Evolutionary conservation across 495 filamentous ascomycete species (phyloP), one percentile per base, ranked within the genome.

Genomic region (Podospora pseudocomata): DNA sequence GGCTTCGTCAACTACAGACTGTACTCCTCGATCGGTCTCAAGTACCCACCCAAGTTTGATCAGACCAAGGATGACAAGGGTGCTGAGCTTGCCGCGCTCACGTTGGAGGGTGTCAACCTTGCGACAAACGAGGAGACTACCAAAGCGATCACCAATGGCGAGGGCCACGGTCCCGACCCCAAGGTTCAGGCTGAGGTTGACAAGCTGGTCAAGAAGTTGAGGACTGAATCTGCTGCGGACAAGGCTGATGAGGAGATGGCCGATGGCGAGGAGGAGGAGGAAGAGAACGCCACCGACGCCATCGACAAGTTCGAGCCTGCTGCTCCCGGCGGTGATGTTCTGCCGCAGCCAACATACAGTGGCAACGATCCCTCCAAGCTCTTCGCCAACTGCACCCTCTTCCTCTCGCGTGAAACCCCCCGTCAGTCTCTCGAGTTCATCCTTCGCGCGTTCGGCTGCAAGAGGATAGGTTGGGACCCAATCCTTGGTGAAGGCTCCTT

Each of bases 31-130:
- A 83, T 96, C 68, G 96, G 96, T 3, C 77, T 98, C 56, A 89
- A 96, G 62, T 99, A 99, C 72, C 95, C 95, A 9, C 95, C 95
- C 20, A 96, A 92, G 80, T 97, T 99, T 70, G 91, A 97, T 77
- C 85, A 88, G 70, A 83, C 85, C 57, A 94, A 90, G 75, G 94
- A 97, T 74, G 91, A 96, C 76, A 86, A 89, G 70, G 94, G 92
- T 67, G 95, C 90, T 28, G 95, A 97, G 79, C 84, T 99, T 28
- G 89, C 88, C n/a, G 95, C 95, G 56, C 95, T 98, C 81, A 90
- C 87, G 18, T 83, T 98, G 15, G 92, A 97, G 78, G 89, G 89
- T 30, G 74, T 75, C 71, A 90, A 88, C 73, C 81, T 84, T 23
- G 80, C 91, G 56, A 84, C 82, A 32, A 80, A 84, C 39, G 75